phyloP scores from a whole-genome alignment of 805 yeast species.

The Clavispora carvajalis region DNA sequence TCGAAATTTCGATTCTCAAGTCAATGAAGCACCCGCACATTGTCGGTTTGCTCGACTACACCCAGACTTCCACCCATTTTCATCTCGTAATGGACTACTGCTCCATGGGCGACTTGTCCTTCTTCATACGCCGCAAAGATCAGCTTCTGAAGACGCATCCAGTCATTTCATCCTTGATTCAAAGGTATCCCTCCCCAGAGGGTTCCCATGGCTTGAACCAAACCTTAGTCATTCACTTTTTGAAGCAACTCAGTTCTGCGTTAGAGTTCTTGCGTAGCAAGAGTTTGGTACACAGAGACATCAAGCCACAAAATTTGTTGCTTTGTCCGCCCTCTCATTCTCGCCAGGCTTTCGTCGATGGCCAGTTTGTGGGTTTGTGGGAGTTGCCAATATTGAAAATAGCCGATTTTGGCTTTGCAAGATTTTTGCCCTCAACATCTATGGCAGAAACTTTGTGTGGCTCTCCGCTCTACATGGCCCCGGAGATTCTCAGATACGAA shows the following conservation, averaged over 20 bases:
- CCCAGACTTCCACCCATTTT: slow-evolving; percentile 71
- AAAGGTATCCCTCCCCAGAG: slow-evolving; percentile 77
- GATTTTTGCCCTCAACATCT: slow-evolving; percentile 87
- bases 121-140: slow-evolving; percentile 71
- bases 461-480: slow-evolving; percentile 97
- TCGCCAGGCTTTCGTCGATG: slow-evolving; percentile 49
- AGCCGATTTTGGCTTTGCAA: slow-evolving; percentile 97
- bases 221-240: slow-evolving; percentile 72
- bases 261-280: slow-evolving; percentile 74
- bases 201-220: slow-evolving; percentile 76
- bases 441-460: slow-evolving; percentile 98
- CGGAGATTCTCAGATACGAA: slow-evolving; percentile 89
- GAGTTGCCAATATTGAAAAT: slow-evolving; percentile 86
- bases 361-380: slow-evolving; percentile 71
- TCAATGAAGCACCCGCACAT: slow-evolving; percentile 90
- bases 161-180: slow-evolving; percentile 66
- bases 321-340: slow-evolving; percentile 79
- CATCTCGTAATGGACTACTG: slow-evolving; percentile 96
- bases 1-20: slow-evolving; percentile 85
- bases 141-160: slow-evolving; percentile 75
- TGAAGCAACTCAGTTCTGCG: slow-evolving; percentile 83
- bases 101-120: slow-evolving; percentile 88
- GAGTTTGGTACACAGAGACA: slow-evolving; percentile 89
- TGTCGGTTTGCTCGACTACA: slow-evolving; percentile 79
- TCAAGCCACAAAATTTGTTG: slow-evolving; percentile 86